These are phyloP conservation scores for Cyclotella cryptica DNA, from an alignment of 108 stramenopile genomes.

Conservation along the genomic window DNA sequence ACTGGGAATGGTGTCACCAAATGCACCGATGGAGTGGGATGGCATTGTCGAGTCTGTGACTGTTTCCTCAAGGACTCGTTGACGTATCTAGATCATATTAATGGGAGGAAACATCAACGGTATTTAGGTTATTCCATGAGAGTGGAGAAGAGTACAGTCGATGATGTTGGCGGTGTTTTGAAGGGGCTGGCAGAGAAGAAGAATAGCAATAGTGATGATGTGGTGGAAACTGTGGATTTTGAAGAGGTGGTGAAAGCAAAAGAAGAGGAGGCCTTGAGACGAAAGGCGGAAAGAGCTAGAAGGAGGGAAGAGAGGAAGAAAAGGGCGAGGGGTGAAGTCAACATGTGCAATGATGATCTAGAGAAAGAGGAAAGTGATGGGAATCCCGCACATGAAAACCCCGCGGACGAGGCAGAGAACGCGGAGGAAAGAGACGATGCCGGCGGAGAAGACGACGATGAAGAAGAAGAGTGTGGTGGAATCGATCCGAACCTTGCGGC, in stretches of 20 bases:
- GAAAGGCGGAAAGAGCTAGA: slow-evolving; percentile 74
- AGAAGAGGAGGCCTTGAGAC: slow-evolving; percentile 68
- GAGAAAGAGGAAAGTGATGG: slow-evolving; percentile 16
- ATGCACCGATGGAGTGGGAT: slow-evolving; percentile 81
- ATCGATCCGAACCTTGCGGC: slow-evolving; percentile 89
- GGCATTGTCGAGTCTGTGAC: slow-evolving; percentile 97
- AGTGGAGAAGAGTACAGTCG: slow-evolving; percentile 89
- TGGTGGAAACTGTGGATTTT: slow-evolving; percentile 39
- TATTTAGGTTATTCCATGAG: slow-evolving; percentile 95
- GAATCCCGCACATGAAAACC: slow-evolving; percentile 36
- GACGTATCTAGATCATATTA: slow-evolving; percentile 96
- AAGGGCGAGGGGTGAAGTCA: slow-evolving; percentile 49
- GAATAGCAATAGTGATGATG: slow-evolving; percentile 14
- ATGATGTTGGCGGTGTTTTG: slow-evolving; percentile 66
- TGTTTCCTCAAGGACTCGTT: slow-evolving; percentile 93
- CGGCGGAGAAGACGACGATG: slow-evolving; percentile 57
- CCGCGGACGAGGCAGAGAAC: slow-evolving; percentile 33
- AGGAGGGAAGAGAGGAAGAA: slow-evolving; percentile 75
- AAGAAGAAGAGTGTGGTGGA: slow-evolving; percentile 69
- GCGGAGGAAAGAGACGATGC: slow-evolving; percentile 31
- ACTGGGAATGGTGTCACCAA: slow-evolving; percentile 63
- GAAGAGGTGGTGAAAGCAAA: slow-evolving; percentile 74
- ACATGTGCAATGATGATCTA: neutral
- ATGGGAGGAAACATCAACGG: slow-evolving; percentile 96
- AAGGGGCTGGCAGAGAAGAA: slow-evolving; percentile 54